Evolutionary conservation across 805 yeast genomes (phyloP).

Genomic region (Cyberlindnera nakhonratchasimensis): DNA sequence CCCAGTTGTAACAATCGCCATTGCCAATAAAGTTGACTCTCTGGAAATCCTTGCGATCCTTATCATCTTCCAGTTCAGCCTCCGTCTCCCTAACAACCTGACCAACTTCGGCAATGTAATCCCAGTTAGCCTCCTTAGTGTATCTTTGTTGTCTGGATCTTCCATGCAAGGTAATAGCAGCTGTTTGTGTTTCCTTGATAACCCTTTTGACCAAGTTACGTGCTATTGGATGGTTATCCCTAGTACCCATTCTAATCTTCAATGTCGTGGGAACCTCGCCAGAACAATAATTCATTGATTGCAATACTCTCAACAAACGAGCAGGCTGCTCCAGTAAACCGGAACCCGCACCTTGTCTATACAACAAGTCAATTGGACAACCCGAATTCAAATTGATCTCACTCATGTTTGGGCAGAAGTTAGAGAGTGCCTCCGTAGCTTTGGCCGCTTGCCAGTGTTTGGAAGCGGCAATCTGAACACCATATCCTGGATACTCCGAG

Average conservation of each 20-base stretch:
- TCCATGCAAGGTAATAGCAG: slow-evolving; percentile 93
- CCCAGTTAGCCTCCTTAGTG: slow-evolving; percentile 91
- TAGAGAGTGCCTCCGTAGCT: slow-evolving; percentile 77
- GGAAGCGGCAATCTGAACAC: slow-evolving; percentile 87
- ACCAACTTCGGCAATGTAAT: slow-evolving; percentile 75
- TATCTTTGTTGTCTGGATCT: slow-evolving; percentile 95
- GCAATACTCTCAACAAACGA: slow-evolving; percentile 68
- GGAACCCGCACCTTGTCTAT: slow-evolving; percentile 92
- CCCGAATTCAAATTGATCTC: slow-evolving; percentile 94
- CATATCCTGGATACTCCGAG: slow-evolving; percentile 82
- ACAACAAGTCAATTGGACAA: slow-evolving; percentile 95
- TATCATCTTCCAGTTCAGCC: slow-evolving; percentile 54
- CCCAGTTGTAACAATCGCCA: slow-evolving; percentile 85
- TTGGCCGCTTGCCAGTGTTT: slow-evolving; percentile 93
- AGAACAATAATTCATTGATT: slow-evolving; percentile 84
- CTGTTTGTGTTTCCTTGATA: slow-evolving; percentile 74
- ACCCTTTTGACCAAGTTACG: slow-evolving; percentile 66
- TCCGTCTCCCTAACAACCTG: slow-evolving; percentile 56
- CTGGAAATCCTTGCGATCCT: slow-evolving; percentile 51
- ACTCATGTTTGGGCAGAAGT: slow-evolving; percentile 56
- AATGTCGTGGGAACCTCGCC: slow-evolving; percentile 92
- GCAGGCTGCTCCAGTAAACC: slow-evolving; percentile 90
- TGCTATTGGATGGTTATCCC: slow-evolving; percentile 87
- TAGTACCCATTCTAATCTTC: slow-evolving; percentile 88
- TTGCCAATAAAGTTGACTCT: slow-evolving; percentile 87